A percentile compares a stretch with the other conserved stretches of the same genome.
Evolutionary conservation across 2,329 filamentous ascomycete species (phyloP).

Genomic region (Colletotrichum musicola): DNA sequence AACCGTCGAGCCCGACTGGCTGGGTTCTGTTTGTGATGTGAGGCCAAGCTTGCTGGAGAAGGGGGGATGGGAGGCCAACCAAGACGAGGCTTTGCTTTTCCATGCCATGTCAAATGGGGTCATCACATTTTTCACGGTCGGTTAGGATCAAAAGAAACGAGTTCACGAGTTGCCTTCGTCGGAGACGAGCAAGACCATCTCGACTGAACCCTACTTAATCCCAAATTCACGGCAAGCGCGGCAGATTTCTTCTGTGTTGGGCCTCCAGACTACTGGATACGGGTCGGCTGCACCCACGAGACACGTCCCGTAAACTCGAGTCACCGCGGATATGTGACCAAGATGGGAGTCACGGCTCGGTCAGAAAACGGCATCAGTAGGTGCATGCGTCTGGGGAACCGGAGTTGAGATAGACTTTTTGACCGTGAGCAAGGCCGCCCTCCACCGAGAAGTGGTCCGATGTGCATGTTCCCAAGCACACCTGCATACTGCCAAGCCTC

Average conservation of each 20-base stretch:
- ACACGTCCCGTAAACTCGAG: neutral
- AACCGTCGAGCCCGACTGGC: neutral
- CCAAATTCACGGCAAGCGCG: conserved; percentile 5
- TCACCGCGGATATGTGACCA: neutral
- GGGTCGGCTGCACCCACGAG: neutral
- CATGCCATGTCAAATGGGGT: neutral
- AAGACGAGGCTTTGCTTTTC: neutral
- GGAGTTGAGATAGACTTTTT: conserved; percentile 31
- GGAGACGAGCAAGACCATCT: neutral
- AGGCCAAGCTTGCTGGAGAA: no score
- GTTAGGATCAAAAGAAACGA: neutral
- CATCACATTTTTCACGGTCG: neutral
- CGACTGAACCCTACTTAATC: neutral
- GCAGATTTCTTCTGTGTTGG: neutral
- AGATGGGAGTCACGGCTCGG: neutral
- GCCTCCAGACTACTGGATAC: neutral
- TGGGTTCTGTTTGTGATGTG: neutral
- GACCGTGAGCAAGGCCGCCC: neutral
- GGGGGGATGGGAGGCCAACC: neutral
- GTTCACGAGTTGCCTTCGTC: neutral
- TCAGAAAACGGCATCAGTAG: neutral
- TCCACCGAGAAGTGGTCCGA: conserved; percentile 2
- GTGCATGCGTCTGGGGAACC: neutral
- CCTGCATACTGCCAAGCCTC: neutral
- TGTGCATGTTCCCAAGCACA: conserved; percentile 8